A percentile compares a stretch with the other conserved stretches of the same genome.
Conservation (phyloP, 2,329 filamentous ascomycete genomes). For the Epichloe bromicola region DNA sequence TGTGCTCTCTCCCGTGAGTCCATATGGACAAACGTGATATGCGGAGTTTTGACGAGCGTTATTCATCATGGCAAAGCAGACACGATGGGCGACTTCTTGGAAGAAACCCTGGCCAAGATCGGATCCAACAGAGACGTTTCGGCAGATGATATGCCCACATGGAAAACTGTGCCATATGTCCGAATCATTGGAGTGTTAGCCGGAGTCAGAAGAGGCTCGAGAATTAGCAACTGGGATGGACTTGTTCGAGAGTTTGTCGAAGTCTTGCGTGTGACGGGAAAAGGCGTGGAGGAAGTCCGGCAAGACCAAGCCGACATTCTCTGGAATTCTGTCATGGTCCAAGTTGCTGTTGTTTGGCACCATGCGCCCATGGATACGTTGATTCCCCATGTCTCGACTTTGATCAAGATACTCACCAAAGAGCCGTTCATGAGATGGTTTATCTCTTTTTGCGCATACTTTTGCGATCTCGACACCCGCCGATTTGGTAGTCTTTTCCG, state of each 20-base stretch:
- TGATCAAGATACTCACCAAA: slow-evolving; percentile 52
- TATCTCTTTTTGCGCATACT: slow-evolving; percentile 71
- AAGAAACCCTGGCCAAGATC: slow-evolving; percentile 43
- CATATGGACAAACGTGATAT: slow-evolving; percentile 52
- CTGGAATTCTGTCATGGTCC: slow-evolving; percentile 47
- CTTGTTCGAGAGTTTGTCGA: slow-evolving; percentile 44
- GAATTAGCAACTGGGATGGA: slow-evolving; percentile 58
- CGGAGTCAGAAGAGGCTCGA: slow-evolving; percentile 70
- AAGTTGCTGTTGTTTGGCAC: slow-evolving; percentile 55
- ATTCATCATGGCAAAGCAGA: slow-evolving; percentile 70
- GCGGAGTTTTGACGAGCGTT: slow-evolving; percentile 65
- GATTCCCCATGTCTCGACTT: slow-evolving; percentile 52
- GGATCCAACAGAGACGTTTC: slow-evolving; percentile 23
- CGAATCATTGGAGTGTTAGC: slow-evolving; percentile 53
- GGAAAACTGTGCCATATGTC: slow-evolving; percentile 35
- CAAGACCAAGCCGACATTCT: slow-evolving; percentile 27
- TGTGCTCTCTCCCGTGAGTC: slow-evolving; percentile 31
- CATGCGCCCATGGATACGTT: slow-evolving; percentile 68
- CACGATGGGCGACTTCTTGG: slow-evolving; percentile 57
- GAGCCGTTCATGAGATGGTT: slow-evolving; percentile 60
- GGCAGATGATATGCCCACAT: slow-evolving; percentile 9
- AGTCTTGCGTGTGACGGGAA: slow-evolving; percentile 36
- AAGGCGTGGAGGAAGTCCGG: slow-evolving; percentile 21
- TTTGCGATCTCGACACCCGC: slow-evolving; percentile 58
- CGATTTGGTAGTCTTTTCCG: slow-evolving; percentile 71